A percentile compares a stretch with the other conserved stretches of the same genome.
These are phyloP conservation scores for Fusarium tricinctum DNA, from an alignment of 2,329 filamentous ascomycete species.

Conservation along the genomic window DNA sequence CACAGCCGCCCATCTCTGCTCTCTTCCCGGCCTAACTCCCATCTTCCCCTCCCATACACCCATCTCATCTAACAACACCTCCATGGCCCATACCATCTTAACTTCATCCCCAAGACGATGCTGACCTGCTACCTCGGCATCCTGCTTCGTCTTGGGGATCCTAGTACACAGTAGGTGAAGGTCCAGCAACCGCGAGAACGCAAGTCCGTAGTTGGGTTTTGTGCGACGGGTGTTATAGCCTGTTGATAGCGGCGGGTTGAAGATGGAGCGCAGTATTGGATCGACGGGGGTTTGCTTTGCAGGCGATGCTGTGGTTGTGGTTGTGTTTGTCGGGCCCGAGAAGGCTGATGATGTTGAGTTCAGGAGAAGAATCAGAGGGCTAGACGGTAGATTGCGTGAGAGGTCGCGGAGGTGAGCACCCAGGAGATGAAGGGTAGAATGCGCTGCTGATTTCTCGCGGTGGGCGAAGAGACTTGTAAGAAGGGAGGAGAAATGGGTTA, in stretches of 20 bases:
- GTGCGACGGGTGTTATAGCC: slow-evolving; percentile 49
- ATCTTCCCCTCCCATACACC: slow-evolving; percentile 60
- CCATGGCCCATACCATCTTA: slow-evolving; percentile 60
- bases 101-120: slow-evolving; percentile 25
- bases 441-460: slow-evolving; percentile 62
- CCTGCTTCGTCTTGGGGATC: slow-evolving; percentile 57
- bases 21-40: slow-evolving; percentile 55
- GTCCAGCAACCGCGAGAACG: slow-evolving; percentile 68
- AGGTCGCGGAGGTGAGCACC: slow-evolving; percentile 62
- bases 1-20: slow-evolving; percentile 68
- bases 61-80: slow-evolving; percentile 66
- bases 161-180: slow-evolving; percentile 67
- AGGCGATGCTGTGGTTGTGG: slow-evolving; percentile 7
- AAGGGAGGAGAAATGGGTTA: slow-evolving; percentile 68
- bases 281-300: slow-evolving; percentile 50
- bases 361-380: slow-evolving; percentile 67
- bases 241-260: slow-evolving; percentile 55
- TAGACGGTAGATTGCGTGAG: slow-evolving; percentile 56
- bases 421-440: slow-evolving; percentile 64
- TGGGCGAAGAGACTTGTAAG: slow-evolving; percentile 67
- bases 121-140: slow-evolving; percentile 54
- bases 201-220: slow-evolving; percentile 67
- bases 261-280: slow-evolving; percentile 65
- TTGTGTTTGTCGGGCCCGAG: slow-evolving; percentile 4
- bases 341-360: slow-evolving; percentile 62